Percentiles rank a stretch among this genome's conserved stretches.
Conservation (phyloP, 345 rosid genomes). For the Brassica juncea region DNA sequence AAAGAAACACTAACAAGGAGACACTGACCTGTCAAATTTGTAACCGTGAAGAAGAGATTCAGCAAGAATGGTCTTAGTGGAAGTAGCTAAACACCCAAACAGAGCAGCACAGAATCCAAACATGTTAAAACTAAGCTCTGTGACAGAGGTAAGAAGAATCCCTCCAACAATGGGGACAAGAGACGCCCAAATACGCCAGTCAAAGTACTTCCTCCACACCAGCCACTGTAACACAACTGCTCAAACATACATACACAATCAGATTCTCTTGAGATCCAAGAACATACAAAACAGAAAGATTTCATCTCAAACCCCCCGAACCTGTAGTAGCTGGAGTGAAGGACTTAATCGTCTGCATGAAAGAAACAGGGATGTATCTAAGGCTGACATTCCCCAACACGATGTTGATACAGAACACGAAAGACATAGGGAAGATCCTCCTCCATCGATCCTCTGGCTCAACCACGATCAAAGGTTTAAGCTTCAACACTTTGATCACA, state of each 20-base stretch:
- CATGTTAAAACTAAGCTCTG: constrained; percentile 95
- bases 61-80: constrained; percentile 98
- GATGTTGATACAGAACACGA: constrained; percentile 93
- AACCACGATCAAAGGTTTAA: constrained; percentile 83
- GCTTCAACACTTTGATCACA: constrained; percentile 82
- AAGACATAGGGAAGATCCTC: constrained; percentile 98
- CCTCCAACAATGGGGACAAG: constrained; percentile 97
- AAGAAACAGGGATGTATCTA: constrained; percentile 95
- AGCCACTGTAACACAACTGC: constrained; percentile 56
- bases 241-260: not conserved
- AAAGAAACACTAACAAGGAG: not conserved
- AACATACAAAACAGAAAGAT: not conserved
- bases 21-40: constrained; percentile 41
- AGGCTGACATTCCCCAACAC: constrained; percentile 95
- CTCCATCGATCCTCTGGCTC: constrained; percentile 97
- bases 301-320: constrained; percentile 24
- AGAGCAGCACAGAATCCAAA: constrained; percentile 96
- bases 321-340: constrained; percentile 99
- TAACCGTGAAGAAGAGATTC: constrained; percentile 96
- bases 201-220: constrained; percentile 94
- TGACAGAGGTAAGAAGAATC: constrained; percentile 88
- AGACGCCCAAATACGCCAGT: constrained; percentile 97
- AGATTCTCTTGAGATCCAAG: not conserved
- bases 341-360: constrained; percentile 99
- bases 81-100: constrained; percentile 98